Base-by-base conservation (phyloP, 2,329 filamentous ascomycete genomes). In the Fusarium penzigii region DNA sequence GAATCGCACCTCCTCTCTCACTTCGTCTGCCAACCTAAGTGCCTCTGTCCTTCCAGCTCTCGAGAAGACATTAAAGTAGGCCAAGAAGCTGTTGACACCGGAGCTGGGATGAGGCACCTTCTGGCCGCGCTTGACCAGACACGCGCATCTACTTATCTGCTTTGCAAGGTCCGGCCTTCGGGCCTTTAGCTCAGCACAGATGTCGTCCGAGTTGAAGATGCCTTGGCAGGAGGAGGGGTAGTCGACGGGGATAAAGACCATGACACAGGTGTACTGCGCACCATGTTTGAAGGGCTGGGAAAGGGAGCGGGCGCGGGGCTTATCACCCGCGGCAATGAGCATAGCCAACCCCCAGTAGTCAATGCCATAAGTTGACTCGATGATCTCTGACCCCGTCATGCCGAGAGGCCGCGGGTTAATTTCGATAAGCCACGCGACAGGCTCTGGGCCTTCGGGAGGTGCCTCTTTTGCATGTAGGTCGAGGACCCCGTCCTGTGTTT, bases 321-420 rank as follows among this genome's bases (percentile, higher is more conserved):
- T 20, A 39, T 61, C 57, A 6, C 52, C 34, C 29, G 47, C 5
- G 17, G 44, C 42, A 14, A 38, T 41, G 29, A 53, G 14, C 9
- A 53, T 39, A 32, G 44, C 39, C 11, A 53, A 32, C 17, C 55
- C 57, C 45, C 52, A 59, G 39, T 55, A 54, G 43, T 60, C 51
- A 25, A 61, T 46, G 5, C 58, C 58, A 38, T 61, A 58, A 4
- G 57, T 60, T 9, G 52, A 48, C 42, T 51, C 57, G 8, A 51
- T 43, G 14, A 49, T 48, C 9, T 53, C 34, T 17, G 47, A 53
- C 39, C 42, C 48, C 1, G 52, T 52, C 52, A 58, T 58, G 5
- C 57, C 58, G 8, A 48, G 55, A 17, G 58, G 55, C 7, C 58
- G 55, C 11, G 57, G 57, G 38, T 61, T 61, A 13, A 61, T 51